A percentile compares a stretch with the other conserved stretches of the same genome.
Evolutionary conservation across 805 yeast genomes (phyloP).

Genomic region (Candida silvicultrix): DNA sequence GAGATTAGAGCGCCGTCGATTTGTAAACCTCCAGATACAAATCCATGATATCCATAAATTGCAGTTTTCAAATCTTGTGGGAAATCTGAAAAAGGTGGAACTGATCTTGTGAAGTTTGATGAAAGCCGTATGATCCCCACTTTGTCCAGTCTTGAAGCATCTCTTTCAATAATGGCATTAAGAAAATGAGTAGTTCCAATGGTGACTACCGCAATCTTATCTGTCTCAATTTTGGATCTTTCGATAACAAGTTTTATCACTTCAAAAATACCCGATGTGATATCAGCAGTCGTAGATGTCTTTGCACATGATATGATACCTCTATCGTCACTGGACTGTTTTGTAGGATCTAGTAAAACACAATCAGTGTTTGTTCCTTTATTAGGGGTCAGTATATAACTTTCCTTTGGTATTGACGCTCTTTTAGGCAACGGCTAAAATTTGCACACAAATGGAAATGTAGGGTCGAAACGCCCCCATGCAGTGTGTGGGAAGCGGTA

Average conservation of each 20-base stretch:
- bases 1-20: constrained; percentile 34
- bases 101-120: constrained; percentile 29
- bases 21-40: constrained; percentile 31
- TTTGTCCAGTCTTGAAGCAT: constrained; percentile 30
- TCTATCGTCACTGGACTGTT: constrained; percentile 11
- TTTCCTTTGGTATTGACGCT: too few species aligned
- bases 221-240: constrained; percentile 12
- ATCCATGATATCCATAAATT: constrained; percentile 27
- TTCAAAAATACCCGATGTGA: constrained; percentile 32
- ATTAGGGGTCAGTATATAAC: not conserved
- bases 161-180: constrained; percentile 40
- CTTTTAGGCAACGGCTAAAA: too few species aligned
- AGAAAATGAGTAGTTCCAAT: constrained; percentile 43
- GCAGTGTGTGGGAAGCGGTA: too few species aligned
- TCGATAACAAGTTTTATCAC: constrained; percentile 28
- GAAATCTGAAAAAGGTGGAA: constrained; percentile 36
- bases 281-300: constrained; percentile 34
- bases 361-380: constrained; percentile 35
- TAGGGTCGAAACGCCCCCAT: too few species aligned
- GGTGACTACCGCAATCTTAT: constrained; percentile 31
- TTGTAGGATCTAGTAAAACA: constrained; percentile 32
- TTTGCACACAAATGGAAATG: too few species aligned
- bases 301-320: constrained; percentile 35
- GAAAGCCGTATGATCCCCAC: constrained; percentile 37
- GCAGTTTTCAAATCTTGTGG: constrained; percentile 29